Evolutionary conservation across 495 filamentous ascomycete species (phyloP).

Genomic region (Penicillium mononematosum): DNA sequence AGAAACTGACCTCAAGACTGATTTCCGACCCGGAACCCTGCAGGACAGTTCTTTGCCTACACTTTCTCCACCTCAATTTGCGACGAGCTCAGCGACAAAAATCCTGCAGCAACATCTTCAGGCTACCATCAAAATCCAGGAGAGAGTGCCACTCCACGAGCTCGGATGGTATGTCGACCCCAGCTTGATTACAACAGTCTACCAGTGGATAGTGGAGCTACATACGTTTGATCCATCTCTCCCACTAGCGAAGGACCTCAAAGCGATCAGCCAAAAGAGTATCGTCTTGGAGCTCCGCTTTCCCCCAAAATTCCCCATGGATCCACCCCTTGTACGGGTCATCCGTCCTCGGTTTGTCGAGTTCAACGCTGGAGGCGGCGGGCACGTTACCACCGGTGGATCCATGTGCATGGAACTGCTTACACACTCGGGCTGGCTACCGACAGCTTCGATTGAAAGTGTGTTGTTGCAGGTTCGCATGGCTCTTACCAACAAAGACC

Average conservation of each 20-base stretch:
- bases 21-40: constrained; percentile 66
- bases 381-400: constrained; percentile 85
- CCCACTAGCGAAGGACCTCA: constrained; percentile 76
- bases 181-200: constrained; percentile 63
- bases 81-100: constrained; percentile 61
- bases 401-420: constrained; percentile 92
- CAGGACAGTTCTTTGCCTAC: constrained; percentile 54
- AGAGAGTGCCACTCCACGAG: constrained; percentile 59
- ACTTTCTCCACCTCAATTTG: constrained; percentile 65
- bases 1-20: constrained; percentile 37
- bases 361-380: constrained; percentile 72
- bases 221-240: constrained; percentile 73
- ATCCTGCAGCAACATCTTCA: constrained; percentile 62
- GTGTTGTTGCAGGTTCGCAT: constrained; percentile 81
- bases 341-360: constrained; percentile 76
- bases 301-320: constrained; percentile 67
- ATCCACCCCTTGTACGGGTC: constrained; percentile 82
- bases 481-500: constrained; percentile 67
- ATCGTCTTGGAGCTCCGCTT: constrained; percentile 84
- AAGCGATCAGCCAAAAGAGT: constrained; percentile 54
- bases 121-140: constrained; percentile 61
- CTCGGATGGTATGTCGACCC: constrained; percentile 84
- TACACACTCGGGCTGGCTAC: constrained; percentile 79
- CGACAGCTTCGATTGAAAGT: constrained; percentile 69
- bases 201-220: constrained; percentile 91